Evolutionary conservation across 1,284 basidiomycete species (phyloP).

Genomic region (Cerioporus squamosus): DNA sequence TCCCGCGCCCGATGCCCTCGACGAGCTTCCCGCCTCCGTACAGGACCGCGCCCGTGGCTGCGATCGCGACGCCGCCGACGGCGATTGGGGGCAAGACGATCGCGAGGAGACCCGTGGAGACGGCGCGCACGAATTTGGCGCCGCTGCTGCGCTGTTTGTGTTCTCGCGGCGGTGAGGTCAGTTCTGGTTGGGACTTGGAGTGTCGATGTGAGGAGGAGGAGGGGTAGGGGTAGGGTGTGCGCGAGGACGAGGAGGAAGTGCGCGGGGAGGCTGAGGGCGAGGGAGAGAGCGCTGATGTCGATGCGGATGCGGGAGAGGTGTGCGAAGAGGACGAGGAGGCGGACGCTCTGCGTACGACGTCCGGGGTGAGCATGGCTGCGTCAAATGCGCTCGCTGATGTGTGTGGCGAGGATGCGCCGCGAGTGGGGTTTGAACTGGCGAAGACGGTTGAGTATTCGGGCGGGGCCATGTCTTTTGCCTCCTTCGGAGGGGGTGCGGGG

Average conservation of each 20-base stretch:
- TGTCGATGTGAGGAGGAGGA: not conserved
- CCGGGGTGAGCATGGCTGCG: no score
- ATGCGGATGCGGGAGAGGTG: not conserved
- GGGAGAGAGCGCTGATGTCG: not conserved
- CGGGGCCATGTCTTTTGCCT: no score
- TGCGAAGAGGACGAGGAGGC: no score
- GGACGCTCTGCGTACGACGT: no score
- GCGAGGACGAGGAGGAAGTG: not conserved
- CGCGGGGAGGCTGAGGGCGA: not conserved
- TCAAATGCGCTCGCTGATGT: no score
- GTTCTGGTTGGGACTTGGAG: not conserved
- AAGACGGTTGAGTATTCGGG: no score
- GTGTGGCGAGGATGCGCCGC: no score
- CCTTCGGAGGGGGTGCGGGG: no score
- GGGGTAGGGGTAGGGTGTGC: no score
- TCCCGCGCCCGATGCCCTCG: slow-evolving; percentile 9
- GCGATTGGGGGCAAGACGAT: slow-evolving; percentile 6
- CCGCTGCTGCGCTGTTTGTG: not conserved
- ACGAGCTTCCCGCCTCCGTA: slow-evolving; percentile 13
- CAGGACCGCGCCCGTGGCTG: slow-evolving; percentile 3
- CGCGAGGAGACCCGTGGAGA: slow-evolving; percentile 3
- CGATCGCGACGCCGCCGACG: slow-evolving; percentile 5
- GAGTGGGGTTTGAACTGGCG: no score
- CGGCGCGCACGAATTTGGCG: not conserved
- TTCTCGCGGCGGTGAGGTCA: not conserved